Percentiles rank a stretch among this genome's conserved stretches.
These are phyloP conservation scores for Vitis labrusca DNA, from an alignment of 164 flowering plant genomes.

Conservation along the genomic window DNA sequence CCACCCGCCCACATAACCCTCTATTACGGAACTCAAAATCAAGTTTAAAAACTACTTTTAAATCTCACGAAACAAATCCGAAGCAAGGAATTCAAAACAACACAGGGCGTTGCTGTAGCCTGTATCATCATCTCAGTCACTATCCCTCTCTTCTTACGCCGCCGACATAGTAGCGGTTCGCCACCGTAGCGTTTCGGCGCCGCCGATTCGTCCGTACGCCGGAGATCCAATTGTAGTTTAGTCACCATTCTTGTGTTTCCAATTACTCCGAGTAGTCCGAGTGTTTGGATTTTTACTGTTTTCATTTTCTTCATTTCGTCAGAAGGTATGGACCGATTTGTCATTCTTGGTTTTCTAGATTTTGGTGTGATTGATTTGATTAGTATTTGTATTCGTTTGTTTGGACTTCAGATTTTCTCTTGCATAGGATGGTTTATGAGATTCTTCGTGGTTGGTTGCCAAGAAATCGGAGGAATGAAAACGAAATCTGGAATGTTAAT, in stretches of 20 bases:
- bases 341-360: no score
- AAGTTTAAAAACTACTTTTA: neutral
- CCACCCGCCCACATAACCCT: neutral
- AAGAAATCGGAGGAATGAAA: no score
- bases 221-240: neutral
- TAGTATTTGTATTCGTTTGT: no score
- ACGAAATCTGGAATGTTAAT: no score
- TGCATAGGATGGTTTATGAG: no score
- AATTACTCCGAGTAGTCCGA: neutral
- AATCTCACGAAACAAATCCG: neutral
- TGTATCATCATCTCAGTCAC: neutral
- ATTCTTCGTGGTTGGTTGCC: no score
- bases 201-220: conserved; percentile 15
- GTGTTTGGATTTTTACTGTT: neutral
- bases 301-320: neutral
- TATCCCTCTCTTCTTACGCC: conserved; percentile 10
- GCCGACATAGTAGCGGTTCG: conserved; percentile 42
- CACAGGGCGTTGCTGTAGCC: neutral
- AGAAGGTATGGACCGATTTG: no score
- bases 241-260: neutral
- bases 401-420: no score
- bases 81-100: conserved; percentile 6
- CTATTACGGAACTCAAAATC: conserved; percentile 4
- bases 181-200: conserved; percentile 29
- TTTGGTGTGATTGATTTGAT: no score